Conservation (phyloP, 2,329 filamentous ascomycete genomes). For the Sarocladium strictum region DNA sequence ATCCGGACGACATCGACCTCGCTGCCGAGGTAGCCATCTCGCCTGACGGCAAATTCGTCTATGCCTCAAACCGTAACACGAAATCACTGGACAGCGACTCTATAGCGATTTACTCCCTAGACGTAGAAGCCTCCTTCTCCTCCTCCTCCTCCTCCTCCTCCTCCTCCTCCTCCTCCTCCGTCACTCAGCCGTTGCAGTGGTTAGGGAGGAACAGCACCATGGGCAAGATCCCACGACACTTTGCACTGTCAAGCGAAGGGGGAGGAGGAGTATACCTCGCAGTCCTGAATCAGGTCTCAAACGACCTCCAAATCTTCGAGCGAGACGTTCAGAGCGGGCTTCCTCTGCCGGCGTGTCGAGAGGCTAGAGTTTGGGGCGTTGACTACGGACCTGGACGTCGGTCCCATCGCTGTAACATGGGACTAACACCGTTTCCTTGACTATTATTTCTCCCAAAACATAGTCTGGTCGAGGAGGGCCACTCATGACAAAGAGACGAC, state of each 20-base stretch:
- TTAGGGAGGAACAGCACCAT: background rate
- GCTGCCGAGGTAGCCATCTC: background rate
- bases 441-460: no score
- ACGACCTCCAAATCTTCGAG: background rate
- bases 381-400: background rate
- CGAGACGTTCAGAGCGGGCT: background rate
- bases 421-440: background rate
- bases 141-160: no score
- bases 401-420: background rate
- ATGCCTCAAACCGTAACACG: background rate
- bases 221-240: slow-evolving; percentile 1
- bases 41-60: background rate
- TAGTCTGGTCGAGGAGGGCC: no score
- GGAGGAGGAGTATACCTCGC: background rate
- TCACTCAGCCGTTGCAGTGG: background rate
- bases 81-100: background rate
- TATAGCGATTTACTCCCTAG: background rate
- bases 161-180: no score
- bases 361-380: background rate
- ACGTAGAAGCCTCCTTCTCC: no score
- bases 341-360: background rate
- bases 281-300: background rate
- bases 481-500: background rate
- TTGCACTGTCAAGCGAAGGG: background rate
- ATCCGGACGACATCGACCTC: background rate